These are phyloP conservation scores for Spinacia oleracea DNA, from an alignment of 179 eudicot genomes.

Conservation along the genomic window DNA sequence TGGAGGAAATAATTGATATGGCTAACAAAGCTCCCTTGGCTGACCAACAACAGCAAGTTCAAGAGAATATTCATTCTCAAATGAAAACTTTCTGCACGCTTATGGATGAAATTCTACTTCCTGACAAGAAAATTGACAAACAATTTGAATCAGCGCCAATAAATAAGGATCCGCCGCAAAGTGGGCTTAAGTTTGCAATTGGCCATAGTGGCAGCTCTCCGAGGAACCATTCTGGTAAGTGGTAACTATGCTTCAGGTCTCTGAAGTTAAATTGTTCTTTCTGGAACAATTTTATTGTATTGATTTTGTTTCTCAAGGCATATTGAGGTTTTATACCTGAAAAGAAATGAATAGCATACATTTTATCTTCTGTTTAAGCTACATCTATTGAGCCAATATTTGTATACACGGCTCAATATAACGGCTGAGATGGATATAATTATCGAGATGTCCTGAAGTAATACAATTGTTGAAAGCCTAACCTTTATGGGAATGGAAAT, in stretches of 20 bases:
- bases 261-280: neutral
- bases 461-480: neutral
- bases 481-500: neutral
- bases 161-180: slow-evolving; percentile 41
- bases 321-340: neutral
- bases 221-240: slow-evolving; percentile 51
- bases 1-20: slow-evolving; percentile 84
- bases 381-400: neutral
- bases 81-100: slow-evolving; percentile 50
- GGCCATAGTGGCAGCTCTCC: slow-evolving; percentile 48
- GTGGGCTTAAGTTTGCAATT: slow-evolving; percentile 86
- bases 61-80: slow-evolving; percentile 82
- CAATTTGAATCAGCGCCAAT: slow-evolving; percentile 20
- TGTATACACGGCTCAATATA: neutral
- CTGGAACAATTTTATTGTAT: neutral
- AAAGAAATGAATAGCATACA: neutral
- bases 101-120: slow-evolving; percentile 80
- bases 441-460: neutral
- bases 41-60: slow-evolving; percentile 85
- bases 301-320: neutral
- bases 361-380: neutral
- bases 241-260: slow-evolving; percentile 41
- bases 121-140: slow-evolving; percentile 36
- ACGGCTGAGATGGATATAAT: neutral
- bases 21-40: slow-evolving; percentile 70